phyloP scores from a whole-genome alignment of 2,329 filamentous ascomycete genomes.

The Penicillium freii region DNA sequence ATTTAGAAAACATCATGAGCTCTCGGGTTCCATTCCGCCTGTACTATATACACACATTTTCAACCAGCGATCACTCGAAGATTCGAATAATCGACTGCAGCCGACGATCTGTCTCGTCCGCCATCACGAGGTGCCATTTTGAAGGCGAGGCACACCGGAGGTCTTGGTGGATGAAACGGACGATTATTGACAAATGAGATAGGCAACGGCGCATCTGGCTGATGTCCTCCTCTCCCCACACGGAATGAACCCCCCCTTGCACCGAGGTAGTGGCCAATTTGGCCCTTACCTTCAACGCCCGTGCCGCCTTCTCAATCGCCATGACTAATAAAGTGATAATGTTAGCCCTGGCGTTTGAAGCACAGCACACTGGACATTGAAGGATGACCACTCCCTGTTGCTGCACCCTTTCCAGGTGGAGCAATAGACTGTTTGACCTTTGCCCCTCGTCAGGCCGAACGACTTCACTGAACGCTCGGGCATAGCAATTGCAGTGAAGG shows the following conservation, averaged over 20 bases:
- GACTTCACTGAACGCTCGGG: neutral
- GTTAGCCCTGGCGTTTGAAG: conserved; percentile 22
- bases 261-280: conserved; percentile 14
- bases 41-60: neutral
- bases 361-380: conserved; percentile 29
- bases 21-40: neutral
- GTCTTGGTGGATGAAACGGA: conserved; percentile 27
- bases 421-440: conserved; percentile 12
- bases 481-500: conserved; percentile 4
- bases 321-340: conserved; percentile 33
- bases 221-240: conserved; percentile 4
- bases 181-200: conserved; percentile 28
- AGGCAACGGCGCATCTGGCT: conserved; percentile 28
- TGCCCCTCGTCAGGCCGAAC: neutral
- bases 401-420: conserved; percentile 29
- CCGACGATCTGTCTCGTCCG: conserved; percentile 32
- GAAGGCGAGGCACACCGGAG: conserved; percentile 6
- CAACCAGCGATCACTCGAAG: conserved; percentile 24
- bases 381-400: conserved; percentile 31
- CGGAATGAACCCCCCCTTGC: conserved; percentile 24
- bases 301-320: conserved; percentile 31
- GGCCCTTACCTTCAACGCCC: conserved; percentile 24
- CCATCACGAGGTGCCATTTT: conserved; percentile 29
- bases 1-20: neutral
- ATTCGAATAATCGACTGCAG: conserved; percentile 33